Evolutionary conservation across 164 flowering plant genomes (phyloP).

Genomic region (Piper longum): DNA sequence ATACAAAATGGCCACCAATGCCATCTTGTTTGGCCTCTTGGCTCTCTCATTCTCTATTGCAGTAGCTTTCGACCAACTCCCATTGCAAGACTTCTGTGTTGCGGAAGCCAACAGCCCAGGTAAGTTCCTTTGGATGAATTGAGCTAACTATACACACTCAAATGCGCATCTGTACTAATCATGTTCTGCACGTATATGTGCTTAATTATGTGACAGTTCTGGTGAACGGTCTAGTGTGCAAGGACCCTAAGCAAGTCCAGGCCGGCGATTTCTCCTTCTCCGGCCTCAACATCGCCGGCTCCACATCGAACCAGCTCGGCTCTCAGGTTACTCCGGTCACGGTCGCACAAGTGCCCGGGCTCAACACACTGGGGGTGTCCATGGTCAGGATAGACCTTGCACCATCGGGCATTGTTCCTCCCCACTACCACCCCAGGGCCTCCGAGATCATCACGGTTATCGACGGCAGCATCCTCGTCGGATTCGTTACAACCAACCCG

Average conservation of each 20-base stretch:
- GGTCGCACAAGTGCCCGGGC: neutral
- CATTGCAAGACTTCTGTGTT: neutral
- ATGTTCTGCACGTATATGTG: neutral
- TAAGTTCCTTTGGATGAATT: neutral
- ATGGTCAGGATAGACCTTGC: neutral
- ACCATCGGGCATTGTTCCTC: neutral
- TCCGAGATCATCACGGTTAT: neutral
- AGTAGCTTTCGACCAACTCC: no score
- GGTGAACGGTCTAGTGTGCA: neutral
- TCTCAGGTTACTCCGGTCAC: slow-evolving; percentile 1
- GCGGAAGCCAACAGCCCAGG: neutral
- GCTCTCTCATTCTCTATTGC: no score
- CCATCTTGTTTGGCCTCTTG: no score
- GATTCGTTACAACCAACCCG: no score
- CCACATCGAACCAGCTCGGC: neutral
- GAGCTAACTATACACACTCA: neutral
- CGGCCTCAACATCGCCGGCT: neutral
- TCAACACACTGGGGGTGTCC: slow-evolving; percentile 2
- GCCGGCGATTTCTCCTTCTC: neutral
- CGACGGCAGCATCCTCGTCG: no score
- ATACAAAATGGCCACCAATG: no score
- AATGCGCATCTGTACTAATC: neutral
- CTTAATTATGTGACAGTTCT: neutral
- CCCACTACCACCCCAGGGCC: slow-evolving; percentile 3
- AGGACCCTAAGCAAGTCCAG: neutral